Evolutionary conservation across 352 stramenopile species (phyloP).

Genomic region (Phytopythium vexans): DNA sequence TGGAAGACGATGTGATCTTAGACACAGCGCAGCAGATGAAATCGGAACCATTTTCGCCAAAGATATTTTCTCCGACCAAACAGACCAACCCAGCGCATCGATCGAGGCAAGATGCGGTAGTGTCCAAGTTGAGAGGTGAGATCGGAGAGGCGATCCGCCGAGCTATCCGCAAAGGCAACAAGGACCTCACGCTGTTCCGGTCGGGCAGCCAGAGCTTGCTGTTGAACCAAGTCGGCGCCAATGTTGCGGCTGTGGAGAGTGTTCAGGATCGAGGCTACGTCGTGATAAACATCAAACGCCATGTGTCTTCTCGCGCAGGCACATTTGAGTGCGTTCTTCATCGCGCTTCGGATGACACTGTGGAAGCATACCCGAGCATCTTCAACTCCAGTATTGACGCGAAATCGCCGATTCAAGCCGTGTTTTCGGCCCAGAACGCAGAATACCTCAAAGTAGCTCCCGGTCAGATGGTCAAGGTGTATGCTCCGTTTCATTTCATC

Average conservation of each 20-base stretch:
- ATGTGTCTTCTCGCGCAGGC: conserved; percentile 6
- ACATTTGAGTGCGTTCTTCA: conserved; percentile 33
- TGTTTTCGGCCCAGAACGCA: conserved; percentile 27
- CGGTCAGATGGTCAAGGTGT: conserved; percentile 38
- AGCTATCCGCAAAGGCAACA: conserved; percentile 43
- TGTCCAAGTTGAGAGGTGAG: conserved; percentile 48
- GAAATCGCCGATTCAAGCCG: conserved; percentile 19
- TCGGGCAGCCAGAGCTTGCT: conserved; percentile 54
- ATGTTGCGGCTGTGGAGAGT: conserved; percentile 22
- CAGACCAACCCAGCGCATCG: conserved; percentile 6
- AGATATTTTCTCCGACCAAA: conserved; percentile 60
- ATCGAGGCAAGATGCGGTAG: conserved; percentile 16
- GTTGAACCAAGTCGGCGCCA: conserved; percentile 16
- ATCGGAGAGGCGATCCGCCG: conserved; percentile 58
- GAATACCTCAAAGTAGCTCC: conserved; percentile 25
- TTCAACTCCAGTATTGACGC: conserved; percentile 9
- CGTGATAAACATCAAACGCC: conserved; percentile 23
- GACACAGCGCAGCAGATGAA: conserved; percentile 63
- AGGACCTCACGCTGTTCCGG: conserved; percentile 58
- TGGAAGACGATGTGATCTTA: conserved; percentile 38
- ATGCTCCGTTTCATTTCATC: conserved; percentile 60
- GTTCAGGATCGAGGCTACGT: conserved; percentile 43
- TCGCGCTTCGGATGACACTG: no score
- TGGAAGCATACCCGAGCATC: background rate
- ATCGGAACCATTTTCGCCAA: conserved; percentile 43